Evolutionary conservation across 2,329 filamentous ascomycete genomes (phyloP).

Genomic region (Paecilomyces sp.): DNA sequence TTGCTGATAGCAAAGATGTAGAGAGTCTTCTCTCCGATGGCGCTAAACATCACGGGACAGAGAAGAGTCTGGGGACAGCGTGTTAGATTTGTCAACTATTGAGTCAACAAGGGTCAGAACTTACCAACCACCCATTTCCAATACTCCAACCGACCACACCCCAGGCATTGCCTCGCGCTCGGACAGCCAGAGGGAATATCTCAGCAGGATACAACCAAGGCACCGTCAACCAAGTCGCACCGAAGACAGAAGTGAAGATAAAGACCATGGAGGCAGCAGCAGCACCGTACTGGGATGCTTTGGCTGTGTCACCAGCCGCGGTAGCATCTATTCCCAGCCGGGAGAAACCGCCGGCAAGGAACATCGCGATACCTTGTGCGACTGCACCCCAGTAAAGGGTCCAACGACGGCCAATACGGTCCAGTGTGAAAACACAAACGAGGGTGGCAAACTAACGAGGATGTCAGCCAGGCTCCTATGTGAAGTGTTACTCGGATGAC

Average conservation of each 20-base stretch:
- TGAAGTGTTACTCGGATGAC: constrained; percentile 2
- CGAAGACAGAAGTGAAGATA: constrained; percentile 59
- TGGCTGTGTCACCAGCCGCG: constrained; percentile 37
- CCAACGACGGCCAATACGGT: constrained; percentile 61
- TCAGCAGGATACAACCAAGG: constrained; percentile 59
- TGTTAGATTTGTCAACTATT: constrained; percentile 9
- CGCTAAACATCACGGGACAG: constrained; percentile 54
- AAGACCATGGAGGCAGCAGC: constrained; percentile 67
- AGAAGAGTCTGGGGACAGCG: constrained; percentile 35
- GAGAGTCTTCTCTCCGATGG: constrained; percentile 62
- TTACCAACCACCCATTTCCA: constrained; percentile 60
- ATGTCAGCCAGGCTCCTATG: background rate
- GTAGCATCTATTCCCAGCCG: constrained; percentile 46
- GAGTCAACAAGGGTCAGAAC: constrained; percentile 16
- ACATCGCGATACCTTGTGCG: constrained; percentile 60
- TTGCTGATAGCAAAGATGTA: constrained; percentile 68
- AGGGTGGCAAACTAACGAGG: constrained; percentile 52
- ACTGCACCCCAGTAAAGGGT: constrained; percentile 63
- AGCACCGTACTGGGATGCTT: constrained; percentile 49
- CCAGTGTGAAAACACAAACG: constrained; percentile 63
- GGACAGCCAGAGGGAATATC: constrained; percentile 59
- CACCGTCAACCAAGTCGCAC: constrained; percentile 55
- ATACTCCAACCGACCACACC: constrained; percentile 71
- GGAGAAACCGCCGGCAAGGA: constrained; percentile 57
- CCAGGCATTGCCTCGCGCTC: constrained; percentile 62